Evolutionary conservation across 2,329 filamentous ascomycete genomes (phyloP).

Genomic region (Penicillium brasilianum): DNA sequence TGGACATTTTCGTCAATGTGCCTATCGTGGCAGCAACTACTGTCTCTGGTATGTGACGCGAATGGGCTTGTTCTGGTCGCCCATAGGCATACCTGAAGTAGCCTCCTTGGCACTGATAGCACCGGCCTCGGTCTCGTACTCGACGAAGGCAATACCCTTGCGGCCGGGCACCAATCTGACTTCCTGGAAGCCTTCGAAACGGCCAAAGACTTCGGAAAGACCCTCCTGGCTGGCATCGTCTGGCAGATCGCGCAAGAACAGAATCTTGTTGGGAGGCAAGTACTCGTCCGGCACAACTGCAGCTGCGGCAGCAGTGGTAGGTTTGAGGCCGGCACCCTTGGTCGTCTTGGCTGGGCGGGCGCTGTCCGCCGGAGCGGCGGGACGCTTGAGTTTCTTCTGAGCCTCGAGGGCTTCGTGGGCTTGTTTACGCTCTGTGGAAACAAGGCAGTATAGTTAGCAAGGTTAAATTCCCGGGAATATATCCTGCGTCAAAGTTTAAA

Average conservation of each 20-base stretch:
- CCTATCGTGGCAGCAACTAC: slow-evolving; percentile 31
- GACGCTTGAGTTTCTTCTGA: slow-evolving; percentile 75
- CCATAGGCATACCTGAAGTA: slow-evolving; percentile 81
- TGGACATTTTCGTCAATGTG: slow-evolving; percentile 24
- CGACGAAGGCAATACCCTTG: slow-evolving; percentile 90
- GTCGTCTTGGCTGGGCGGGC: slow-evolving; percentile 71
- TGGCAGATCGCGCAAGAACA: slow-evolving; percentile 91
- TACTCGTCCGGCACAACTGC: slow-evolving; percentile 95
- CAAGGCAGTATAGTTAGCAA: slow-evolving; percentile 13
- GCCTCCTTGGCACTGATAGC: slow-evolving; percentile 94
- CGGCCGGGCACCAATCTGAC: slow-evolving; percentile 86
- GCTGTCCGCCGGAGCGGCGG: slow-evolving; percentile 53
- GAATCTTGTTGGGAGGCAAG: slow-evolving; percentile 93
- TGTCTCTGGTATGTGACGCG: slow-evolving; percentile 97
- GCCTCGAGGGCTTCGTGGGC: slow-evolving; percentile 79
- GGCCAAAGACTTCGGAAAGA: slow-evolving; percentile 79
- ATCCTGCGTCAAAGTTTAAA: not conserved
- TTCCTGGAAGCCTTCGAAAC: slow-evolving; percentile 93
- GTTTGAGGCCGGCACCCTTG: slow-evolving; percentile 76
- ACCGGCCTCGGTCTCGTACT: slow-evolving; percentile 88
- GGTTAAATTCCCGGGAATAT: not conserved
- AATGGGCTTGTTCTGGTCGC: slow-evolving; percentile 74
- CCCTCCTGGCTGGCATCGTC: slow-evolving; percentile 82
- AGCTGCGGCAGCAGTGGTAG: slow-evolving; percentile 68
- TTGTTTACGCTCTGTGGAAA: slow-evolving; percentile 70